These are phyloP conservation scores for Entonaema liquescens DNA, from an alignment of 495 filamentous ascomycete species.

Conservation along the genomic window DNA sequence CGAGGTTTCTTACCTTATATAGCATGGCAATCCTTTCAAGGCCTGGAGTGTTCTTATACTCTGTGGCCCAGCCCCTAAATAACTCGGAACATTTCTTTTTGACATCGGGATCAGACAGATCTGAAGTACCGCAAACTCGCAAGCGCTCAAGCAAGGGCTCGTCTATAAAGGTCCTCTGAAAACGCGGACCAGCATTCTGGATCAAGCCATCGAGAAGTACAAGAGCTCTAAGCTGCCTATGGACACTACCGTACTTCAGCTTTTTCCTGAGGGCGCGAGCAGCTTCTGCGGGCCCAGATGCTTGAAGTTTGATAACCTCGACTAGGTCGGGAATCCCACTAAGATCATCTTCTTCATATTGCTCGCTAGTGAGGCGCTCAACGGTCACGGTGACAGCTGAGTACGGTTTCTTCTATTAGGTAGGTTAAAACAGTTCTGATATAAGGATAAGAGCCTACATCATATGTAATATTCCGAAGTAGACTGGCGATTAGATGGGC, in stretches of 20 bases:
- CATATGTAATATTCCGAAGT: background rate
- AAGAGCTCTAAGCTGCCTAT: conserved; percentile 89
- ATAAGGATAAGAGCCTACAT: background rate
- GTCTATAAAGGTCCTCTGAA: conserved; percentile 87
- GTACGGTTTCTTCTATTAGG: conserved; percentile 84
- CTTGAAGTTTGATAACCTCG: conserved; percentile 90
- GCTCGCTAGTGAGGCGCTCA: conserved; percentile 87
- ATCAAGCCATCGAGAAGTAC: conserved; percentile 93
- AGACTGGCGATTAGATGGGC: background rate
- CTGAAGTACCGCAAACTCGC: conserved; percentile 84
- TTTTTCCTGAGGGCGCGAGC: conserved; percentile 96
- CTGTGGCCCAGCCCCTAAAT: conserved; percentile 86
- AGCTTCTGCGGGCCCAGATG: conserved; percentile 86
- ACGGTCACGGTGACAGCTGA: conserved; percentile 94
- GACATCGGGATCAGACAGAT: conserved; percentile 84
- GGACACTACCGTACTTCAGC: conserved; percentile 95
- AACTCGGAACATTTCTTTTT: conserved; percentile 84
- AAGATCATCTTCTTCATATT: conserved; percentile 88
- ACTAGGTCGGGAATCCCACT: conserved; percentile 93
- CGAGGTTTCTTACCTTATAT: conserved; percentile 65
- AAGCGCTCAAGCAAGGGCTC: conserved; percentile 94
- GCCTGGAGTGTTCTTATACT: conserved; percentile 82
- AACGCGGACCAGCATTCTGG: conserved; percentile 89
- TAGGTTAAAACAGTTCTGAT: conserved; percentile 24
- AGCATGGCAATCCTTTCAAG: conserved; percentile 80